Evolutionary conservation across 176 grass and related monocot species (phyloP).

Genomic region (Lolium multiflorum): DNA sequence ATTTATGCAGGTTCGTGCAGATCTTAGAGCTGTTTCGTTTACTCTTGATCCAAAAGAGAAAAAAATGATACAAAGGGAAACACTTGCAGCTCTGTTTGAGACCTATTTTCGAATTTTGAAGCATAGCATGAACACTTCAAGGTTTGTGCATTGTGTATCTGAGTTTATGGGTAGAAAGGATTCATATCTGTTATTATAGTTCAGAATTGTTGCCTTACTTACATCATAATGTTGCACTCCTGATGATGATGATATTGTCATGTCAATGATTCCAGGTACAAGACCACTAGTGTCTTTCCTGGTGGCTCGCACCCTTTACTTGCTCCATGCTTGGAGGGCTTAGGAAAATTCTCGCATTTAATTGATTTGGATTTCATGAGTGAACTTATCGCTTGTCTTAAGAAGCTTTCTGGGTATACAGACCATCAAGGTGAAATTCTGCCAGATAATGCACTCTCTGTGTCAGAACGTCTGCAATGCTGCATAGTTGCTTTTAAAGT

Average conservation of each 20-base stretch:
- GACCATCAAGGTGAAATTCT: slow-evolving; percentile 42
- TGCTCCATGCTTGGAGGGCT: slow-evolving; percentile 79
- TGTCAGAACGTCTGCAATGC: slow-evolving; percentile 87
- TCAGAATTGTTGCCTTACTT: slow-evolving; percentile 9
- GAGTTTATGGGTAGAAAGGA: slow-evolving; percentile 14
- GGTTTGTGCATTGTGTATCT: slow-evolving; percentile 50
- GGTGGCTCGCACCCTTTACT: slow-evolving; percentile 71
- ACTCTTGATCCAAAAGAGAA: slow-evolving; percentile 69
- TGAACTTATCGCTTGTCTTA: slow-evolving; percentile 84
- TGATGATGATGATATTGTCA: slow-evolving; percentile 23
- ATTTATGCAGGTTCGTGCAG: slow-evolving; percentile 74
- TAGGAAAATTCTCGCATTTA: slow-evolving; percentile 95
- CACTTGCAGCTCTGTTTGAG: slow-evolving; percentile 86
- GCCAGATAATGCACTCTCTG: slow-evolving; percentile 56
- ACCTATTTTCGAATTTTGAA: slow-evolving; percentile 95
- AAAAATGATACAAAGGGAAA: slow-evolving; percentile 82
- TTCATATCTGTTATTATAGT: slow-evolving; percentile 13
- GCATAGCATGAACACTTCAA: slow-evolving; percentile 64
- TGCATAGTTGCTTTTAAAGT: slow-evolving; percentile 94
- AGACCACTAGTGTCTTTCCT: slow-evolving; percentile 30
- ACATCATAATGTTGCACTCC: slow-evolving; percentile 4
- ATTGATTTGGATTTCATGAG: slow-evolving; percentile 97
- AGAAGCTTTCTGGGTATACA: slow-evolving; percentile 80
- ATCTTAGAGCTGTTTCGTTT: slow-evolving; percentile 92
- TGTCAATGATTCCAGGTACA: slow-evolving; percentile 56